Evolutionary conservation across 1,284 basidiomycete genomes (phyloP), one percentile per base, ranked within the genome.

Genomic region (Ustilago shanxiensis): DNA sequence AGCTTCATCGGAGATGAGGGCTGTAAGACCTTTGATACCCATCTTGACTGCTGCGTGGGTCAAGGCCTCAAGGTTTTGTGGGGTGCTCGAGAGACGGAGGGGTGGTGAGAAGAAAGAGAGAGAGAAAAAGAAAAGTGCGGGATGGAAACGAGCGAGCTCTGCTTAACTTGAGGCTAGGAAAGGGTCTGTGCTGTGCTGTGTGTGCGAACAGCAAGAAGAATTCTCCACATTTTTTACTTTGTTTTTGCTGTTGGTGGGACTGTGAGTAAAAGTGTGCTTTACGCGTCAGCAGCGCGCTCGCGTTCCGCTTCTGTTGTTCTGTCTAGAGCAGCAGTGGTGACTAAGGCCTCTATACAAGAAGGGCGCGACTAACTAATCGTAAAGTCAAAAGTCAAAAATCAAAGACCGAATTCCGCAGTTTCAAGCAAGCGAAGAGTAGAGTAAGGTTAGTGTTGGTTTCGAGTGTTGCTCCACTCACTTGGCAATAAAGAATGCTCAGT

Each of bases 1-100:
- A 3, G 96, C 94, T 87, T 97, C 91, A 84, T 97, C 93, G 11
- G 78, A 80, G 69, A 99, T 90, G 51, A 99, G 90, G 20, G 90
- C 92, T 18, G 95, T 98, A 49, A 99, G 90, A 54, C 96, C 96
- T 89, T 67, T 66, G 66, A 71, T 67, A 35, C 64, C 68, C 76
- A 76, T 76, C 41, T 44, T 44, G 20, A 44, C 5, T 44, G 41
- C n/a, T n/a, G n/a, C n/a, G 31, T 7, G 31, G 5, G 11, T 33
- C 31, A 33, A 11, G 11, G 31, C 11, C 5, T 33, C 31, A 33
- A 33, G 31, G 31, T 33, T 33, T 5, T 33, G 5, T 11, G 31
- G 31, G 31, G 31, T 11, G 31, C 7, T 33, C 31, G 31, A 5
- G 11, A 33, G 5, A 11, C 44, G n/a, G 16, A n/a, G 2, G 20